Evolutionary conservation across 2,329 filamentous ascomycete genomes (phyloP).

Genomic region (Penicillium oxalicum): DNA sequence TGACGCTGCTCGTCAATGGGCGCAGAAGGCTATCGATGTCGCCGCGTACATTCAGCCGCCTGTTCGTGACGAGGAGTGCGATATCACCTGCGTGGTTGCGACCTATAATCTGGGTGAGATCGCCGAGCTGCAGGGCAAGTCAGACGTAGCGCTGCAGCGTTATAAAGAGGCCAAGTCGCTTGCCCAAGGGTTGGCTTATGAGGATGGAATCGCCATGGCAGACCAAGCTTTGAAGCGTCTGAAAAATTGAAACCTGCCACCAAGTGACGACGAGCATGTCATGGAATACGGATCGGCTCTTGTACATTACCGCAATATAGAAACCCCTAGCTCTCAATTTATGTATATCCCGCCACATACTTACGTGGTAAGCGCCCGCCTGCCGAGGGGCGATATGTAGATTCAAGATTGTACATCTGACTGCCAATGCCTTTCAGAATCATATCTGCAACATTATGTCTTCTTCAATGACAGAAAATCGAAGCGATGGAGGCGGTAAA

Average conservation of each 20-base stretch:
- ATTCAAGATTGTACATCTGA: too few species aligned
- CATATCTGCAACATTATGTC: too few species aligned
- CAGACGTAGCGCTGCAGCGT: slow-evolving; percentile 57
- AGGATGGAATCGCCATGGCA: slow-evolving; percentile 28
- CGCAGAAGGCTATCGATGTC: slow-evolving; percentile 65
- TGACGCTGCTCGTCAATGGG: slow-evolving; percentile 69
- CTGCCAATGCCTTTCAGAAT: too few species aligned
- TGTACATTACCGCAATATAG: slow-evolving; percentile 16
- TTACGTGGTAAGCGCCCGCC: too few species aligned
- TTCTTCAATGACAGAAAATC: too few species aligned
- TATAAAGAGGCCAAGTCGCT: slow-evolving; percentile 65
- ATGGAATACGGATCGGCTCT: background rate
- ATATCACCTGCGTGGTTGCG: slow-evolving; percentile 73
- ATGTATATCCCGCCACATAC: background rate
- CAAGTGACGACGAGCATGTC: background rate
- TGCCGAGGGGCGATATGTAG: too few species aligned
- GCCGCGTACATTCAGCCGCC: slow-evolving; percentile 60
- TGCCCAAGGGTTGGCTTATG: slow-evolving; percentile 40
- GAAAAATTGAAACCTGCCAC: slow-evolving; percentile 9
- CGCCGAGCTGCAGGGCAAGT: slow-evolving; percentile 65
- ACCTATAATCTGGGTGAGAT: slow-evolving; percentile 85
- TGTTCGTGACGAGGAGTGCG: slow-evolving; percentile 69
- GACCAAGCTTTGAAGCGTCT: slow-evolving; percentile 29
- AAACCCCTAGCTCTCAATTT: slow-evolving; percentile 4
- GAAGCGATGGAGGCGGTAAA: too few species aligned